These are phyloP conservation scores for Fusarium dlaminii DNA, from an alignment of 2,329 filamentous ascomycete species.

Conservation along the genomic window DNA sequence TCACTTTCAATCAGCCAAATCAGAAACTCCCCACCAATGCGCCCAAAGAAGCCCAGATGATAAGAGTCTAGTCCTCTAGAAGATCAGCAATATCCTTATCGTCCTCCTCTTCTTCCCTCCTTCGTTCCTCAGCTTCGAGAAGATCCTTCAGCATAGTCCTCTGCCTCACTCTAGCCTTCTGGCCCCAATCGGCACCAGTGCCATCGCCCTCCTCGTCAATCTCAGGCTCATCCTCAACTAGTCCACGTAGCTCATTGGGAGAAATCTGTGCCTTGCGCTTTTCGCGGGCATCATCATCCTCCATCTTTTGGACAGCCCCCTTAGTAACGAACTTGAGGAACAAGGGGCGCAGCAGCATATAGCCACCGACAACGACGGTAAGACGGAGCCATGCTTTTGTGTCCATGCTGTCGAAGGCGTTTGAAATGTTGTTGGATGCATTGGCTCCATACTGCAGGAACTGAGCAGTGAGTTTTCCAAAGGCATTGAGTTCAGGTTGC, in stretches of 20 bases:
- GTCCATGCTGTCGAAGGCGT: conserved; percentile 61
- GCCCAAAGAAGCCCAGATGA: not conserved
- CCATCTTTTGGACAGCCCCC: conserved; percentile 70
- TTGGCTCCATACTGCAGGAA: conserved; percentile 51
- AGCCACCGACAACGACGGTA: conserved; percentile 75
- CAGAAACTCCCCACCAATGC: not conserved
- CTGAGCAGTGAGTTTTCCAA: conserved; percentile 47
- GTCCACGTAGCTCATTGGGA: conserved; percentile 71
- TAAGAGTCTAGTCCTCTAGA: conserved; percentile 60
- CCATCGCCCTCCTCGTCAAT: conserved; percentile 57
- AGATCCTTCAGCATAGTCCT: conserved; percentile 72
- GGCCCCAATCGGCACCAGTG: conserved; percentile 70
- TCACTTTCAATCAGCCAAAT: not conserved
- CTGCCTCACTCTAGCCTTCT: conserved; percentile 75
- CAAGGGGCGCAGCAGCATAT: conserved; percentile 78
- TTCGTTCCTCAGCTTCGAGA: conserved; percentile 69
- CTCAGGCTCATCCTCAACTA: conserved; percentile 63
- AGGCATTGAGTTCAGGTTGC: conserved; percentile 44
- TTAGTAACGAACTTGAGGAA: conserved; percentile 73
- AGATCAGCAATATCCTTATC: conserved; percentile 82
- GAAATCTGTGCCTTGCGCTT: conserved; percentile 68
- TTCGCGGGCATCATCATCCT: conserved; percentile 63
- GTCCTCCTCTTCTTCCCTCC: conserved; percentile 70
- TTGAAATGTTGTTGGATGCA: conserved; percentile 58
- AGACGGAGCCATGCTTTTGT: conserved; percentile 72